A percentile compares a stretch with the other conserved stretches of the same genome.
phyloP scores from a whole-genome alignment of 768 basidiomycete genomes.

The Mycena pura region DNA sequence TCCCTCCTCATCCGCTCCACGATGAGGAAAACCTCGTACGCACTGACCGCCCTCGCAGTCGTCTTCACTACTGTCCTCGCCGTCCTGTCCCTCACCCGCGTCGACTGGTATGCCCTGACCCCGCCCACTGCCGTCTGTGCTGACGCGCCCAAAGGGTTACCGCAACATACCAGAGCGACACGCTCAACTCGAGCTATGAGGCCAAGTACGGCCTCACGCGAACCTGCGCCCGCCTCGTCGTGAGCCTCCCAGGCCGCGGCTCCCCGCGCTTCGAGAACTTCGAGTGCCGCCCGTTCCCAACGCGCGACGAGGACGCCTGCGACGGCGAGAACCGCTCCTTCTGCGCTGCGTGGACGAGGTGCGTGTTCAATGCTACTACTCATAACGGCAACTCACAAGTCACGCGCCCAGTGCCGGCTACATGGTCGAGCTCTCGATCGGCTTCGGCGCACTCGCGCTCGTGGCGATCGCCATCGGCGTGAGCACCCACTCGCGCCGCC shows the following conservation, averaged over 20 bases:
- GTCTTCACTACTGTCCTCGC: constrained; percentile 58
- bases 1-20: too few species aligned
- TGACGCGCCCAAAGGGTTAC: constrained; percentile 48
- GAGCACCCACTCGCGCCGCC: constrained; percentile 73
- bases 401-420: constrained; percentile 59
- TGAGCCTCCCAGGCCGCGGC: constrained; percentile 57
- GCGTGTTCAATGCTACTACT: constrained; percentile 37
- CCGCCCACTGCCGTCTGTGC: not conserved
- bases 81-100: constrained; percentile 56
- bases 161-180: constrained; percentile 45
- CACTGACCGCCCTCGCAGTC: constrained; percentile 57
- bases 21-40: constrained; percentile 65
- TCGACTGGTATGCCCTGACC: constrained; percentile 63
- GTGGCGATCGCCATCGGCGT: constrained; percentile 69
- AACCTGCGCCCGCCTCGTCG: constrained; percentile 60
- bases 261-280: constrained; percentile 59
- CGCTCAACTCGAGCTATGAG: constrained; percentile 54
- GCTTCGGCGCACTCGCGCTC: constrained; percentile 66
- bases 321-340: constrained; percentile 61
- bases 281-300: constrained; percentile 72
- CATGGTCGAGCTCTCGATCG: constrained; percentile 65
- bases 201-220: constrained; percentile 64
- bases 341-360: constrained; percentile 73
- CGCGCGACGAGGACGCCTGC: constrained; percentile 53
- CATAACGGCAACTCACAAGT: not conserved